phyloP scores from a whole-genome alignment of 495 filamentous ascomycete species.

The Podospora australis region DNA sequence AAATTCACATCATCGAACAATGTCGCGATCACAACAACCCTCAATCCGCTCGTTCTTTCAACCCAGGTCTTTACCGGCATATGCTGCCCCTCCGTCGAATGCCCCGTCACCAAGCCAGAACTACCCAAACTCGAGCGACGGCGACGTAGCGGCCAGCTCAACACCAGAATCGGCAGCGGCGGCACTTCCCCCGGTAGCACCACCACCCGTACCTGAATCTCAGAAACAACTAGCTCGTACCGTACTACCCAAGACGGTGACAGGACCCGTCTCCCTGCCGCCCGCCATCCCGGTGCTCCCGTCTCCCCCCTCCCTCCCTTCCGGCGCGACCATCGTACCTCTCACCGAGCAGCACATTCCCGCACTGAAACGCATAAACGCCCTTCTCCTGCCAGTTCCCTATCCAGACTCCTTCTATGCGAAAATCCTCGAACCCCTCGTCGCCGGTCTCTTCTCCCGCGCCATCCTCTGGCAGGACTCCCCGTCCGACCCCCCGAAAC shows the following conservation, averaged over 20 bases:
- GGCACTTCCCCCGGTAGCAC: constrained; percentile 15
- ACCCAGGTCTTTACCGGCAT: constrained; percentile 16
- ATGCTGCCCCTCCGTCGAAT: constrained; percentile 21
- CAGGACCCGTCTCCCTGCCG: constrained; percentile 17
- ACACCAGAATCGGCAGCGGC: constrained; percentile 11
- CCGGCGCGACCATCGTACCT: constrained; percentile 50
- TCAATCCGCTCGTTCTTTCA: constrained; percentile 46
- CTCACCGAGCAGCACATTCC: constrained; percentile 59
- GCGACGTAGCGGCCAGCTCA: constrained; percentile 3
- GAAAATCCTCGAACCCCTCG: constrained; percentile 60
- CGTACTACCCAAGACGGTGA: not conserved
- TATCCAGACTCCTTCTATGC: constrained; percentile 86
- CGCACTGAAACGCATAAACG: constrained; percentile 72
- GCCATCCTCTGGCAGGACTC: constrained; percentile 54
- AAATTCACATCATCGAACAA: too few relatives aligned
- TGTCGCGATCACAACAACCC: constrained; percentile 32
- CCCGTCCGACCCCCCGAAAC: constrained; percentile 41
- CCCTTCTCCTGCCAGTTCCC: constrained; percentile 75
- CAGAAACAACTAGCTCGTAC: constrained; percentile 16
- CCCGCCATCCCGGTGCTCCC: constrained; percentile 29
- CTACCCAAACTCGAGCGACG: not conserved
- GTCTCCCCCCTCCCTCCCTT: constrained; percentile 31
- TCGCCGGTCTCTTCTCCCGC: constrained; percentile 65
- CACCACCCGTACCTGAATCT: constrained; percentile 11
- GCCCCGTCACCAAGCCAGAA: constrained; percentile 8